Evolutionary conservation across 768 basidiomycete species (phyloP), one percentile per base, ranked within the genome.

Genomic region (Pulveroboletus frians): DNA sequence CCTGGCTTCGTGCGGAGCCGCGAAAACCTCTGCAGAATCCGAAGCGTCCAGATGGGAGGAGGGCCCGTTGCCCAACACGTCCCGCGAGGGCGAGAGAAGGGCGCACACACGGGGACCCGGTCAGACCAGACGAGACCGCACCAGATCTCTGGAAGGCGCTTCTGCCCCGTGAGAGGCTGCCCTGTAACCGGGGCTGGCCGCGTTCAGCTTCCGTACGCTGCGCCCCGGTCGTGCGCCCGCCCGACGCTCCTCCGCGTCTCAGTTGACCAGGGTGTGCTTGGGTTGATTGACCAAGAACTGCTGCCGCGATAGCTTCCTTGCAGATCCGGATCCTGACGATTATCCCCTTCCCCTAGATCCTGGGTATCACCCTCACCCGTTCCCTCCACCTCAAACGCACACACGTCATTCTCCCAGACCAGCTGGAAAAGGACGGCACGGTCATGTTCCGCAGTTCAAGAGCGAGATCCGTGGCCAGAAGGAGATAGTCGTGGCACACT

Each of bases 271-370:
- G 13, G 32, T 31, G 42, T 39, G 39, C 41, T 44, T n/a, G 37
- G 49, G 38, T 40, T 60, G 61, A 60, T 63, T 63, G 54, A 39
- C 34, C 51, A 47, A 39, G 46, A 54, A 47, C 30, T 29, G 21
- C 47, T 30, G 42, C 32, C 36, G 45, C 49, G 47, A 62, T 31
- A n/a, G 43, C 58, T 60, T 63, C 62, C 43, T 47, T 50, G 54
- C 51, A 59, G 63, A 65, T 65, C 62, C 55, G 60, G 32, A 39
- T 53, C 46, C 60, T 50, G 54, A 60, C 63, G 62, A 63, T 62
- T 63, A 50, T 65, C n/a, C n/a, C 63, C 53, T 31, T 49, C 10
- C 60, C 60, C 60, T 63, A 49, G 39, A 43, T 49, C 60, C 60
- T 63, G 58, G 61, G 61, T 27, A 37, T 10, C 37, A 55, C 50